These are phyloP conservation scores for Globisporangium paddicum DNA, from an alignment of 352 stramenopile genomes.

Conservation along the genomic window DNA sequence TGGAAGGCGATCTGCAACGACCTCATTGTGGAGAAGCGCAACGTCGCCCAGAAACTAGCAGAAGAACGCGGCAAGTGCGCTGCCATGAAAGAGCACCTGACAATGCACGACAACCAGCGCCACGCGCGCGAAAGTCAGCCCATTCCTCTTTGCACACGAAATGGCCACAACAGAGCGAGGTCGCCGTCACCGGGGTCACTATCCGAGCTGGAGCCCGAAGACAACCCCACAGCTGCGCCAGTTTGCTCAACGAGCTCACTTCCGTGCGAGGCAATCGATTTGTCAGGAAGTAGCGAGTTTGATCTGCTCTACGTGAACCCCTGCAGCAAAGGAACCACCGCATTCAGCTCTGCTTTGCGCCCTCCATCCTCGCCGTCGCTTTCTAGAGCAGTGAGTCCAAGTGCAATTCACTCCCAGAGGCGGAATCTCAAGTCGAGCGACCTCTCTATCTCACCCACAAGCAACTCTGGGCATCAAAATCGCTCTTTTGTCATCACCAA, in stretches of 20 bases:
- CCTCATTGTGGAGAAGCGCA: constrained; percentile 35
- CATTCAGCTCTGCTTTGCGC: background rate
- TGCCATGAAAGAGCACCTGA: constrained; percentile 35
- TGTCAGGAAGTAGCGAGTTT: background rate
- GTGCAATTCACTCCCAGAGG: background rate
- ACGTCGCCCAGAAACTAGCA: constrained; percentile 36
- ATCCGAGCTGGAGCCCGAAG: background rate
- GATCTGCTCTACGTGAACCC: background rate
- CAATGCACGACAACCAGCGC: constrained; percentile 11
- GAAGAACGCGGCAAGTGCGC: constrained; percentile 41
- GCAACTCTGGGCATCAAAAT: background rate
- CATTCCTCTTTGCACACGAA: background rate
- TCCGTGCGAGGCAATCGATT: background rate
- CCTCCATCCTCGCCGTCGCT: background rate
- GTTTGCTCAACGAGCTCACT: background rate
- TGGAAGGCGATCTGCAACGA: constrained; percentile 47
- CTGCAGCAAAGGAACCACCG: background rate
- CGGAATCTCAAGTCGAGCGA: constrained; percentile 7
- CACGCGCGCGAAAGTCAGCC: background rate
- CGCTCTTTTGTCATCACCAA: background rate
- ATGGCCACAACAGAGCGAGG: background rate
- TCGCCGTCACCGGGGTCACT: background rate
- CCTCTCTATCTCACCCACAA: background rate
- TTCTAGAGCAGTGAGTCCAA: background rate
- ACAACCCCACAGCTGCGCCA: background rate